Percentiles rank a stretch among this genome's conserved stretches.
Conservation (phyloP, 176 grass and related monocot species). For the Dactylis glomerata region DNA sequence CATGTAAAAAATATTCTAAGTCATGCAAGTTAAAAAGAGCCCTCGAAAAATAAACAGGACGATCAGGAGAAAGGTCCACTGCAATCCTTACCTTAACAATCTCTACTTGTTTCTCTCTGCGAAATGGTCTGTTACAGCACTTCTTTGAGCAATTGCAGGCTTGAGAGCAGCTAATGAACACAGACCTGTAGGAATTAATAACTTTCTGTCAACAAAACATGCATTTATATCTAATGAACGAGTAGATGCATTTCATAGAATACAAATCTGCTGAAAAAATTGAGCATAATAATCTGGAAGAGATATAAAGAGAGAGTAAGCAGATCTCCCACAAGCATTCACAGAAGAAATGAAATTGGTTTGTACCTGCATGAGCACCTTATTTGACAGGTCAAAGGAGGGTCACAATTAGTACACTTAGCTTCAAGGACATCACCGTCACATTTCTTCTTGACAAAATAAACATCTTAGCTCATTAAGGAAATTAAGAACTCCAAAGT, state of each 20-base stretch:
- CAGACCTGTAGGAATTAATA: constrained; percentile 45
- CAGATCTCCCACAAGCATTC: not conserved
- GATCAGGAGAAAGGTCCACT: not conserved
- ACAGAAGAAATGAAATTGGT: not conserved
- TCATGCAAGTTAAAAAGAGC: not conserved
- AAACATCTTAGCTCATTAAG: constrained; percentile 61
- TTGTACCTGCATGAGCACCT: constrained; percentile 84
- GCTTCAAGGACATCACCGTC: constrained; percentile 37
- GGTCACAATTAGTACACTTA: constrained; percentile 62
- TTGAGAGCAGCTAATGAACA: constrained; percentile 74
- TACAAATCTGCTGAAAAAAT: no score
- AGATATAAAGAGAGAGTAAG: not conserved
- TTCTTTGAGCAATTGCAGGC: constrained; percentile 70
- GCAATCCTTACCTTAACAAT: constrained; percentile 70
- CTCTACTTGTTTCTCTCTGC: constrained; percentile 64
- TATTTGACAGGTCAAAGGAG: constrained; percentile 62
- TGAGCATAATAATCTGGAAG: constrained; percentile 2
- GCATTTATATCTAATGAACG: constrained; percentile 5
- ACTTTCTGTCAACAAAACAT: not conserved
- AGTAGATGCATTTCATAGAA: not conserved
- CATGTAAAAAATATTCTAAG: not conserved
- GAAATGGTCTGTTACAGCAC: constrained; percentile 83
- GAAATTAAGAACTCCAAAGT: constrained; percentile 9
- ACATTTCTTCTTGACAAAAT: constrained; percentile 79
- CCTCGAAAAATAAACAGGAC: not conserved